Evolutionary conservation across 2,329 filamentous ascomycete species (phyloP).

Genomic region (Aspergillus terreus): DNA sequence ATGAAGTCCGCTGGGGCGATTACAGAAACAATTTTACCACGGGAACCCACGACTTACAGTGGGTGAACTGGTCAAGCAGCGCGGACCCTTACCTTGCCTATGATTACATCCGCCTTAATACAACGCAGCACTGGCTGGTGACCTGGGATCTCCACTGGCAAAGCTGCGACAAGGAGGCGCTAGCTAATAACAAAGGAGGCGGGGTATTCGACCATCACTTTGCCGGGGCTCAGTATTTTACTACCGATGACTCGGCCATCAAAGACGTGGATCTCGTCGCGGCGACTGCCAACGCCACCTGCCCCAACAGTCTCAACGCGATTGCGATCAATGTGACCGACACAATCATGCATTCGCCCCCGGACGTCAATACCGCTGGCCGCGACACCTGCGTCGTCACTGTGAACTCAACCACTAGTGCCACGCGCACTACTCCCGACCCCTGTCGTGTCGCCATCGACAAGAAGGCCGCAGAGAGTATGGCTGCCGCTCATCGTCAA

Average conservation of each 20-base stretch:
- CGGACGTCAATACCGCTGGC: not conserved
- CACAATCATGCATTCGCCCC: not conserved
- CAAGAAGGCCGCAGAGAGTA: not conserved
- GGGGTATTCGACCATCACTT: not conserved
- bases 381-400: not conserved
- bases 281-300: not conserved
- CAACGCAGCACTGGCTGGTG: not conserved
- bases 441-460: not conserved
- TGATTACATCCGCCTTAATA: not conserved
- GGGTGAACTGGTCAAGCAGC: constrained; percentile 25
- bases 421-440: not conserved
- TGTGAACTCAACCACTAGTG: not conserved
- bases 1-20: not conserved
- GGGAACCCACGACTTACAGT: not conserved
- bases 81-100: not conserved
- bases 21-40: not conserved
- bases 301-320: not conserved
- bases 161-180: not conserved
- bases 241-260: not conserved
- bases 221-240: not conserved
- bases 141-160: not conserved
- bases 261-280: not conserved
- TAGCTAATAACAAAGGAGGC: not conserved
- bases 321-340: not conserved
- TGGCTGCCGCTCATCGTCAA: not conserved